Conservation (phyloP, 177 flowering plant species). For the Vitis hybrid region DNA sequence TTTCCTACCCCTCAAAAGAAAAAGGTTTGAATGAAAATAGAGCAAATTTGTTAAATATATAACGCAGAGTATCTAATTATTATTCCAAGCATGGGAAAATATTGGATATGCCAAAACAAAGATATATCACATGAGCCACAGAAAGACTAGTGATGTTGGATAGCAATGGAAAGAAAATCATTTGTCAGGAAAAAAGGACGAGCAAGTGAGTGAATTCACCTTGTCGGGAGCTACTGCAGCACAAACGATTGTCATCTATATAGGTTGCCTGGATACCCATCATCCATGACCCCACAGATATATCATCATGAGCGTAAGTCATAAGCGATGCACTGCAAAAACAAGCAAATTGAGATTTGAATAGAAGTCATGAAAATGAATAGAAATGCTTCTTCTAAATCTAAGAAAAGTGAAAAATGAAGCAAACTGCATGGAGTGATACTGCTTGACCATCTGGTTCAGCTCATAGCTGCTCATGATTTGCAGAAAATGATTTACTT, state of each 20-base stretch:
- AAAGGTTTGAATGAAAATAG: no score
- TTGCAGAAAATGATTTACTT: background rate
- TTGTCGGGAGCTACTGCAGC: constrained; percentile 76
- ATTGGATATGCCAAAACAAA: no score
- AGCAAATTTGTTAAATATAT: no score
- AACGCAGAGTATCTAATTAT: no score
- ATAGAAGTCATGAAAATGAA: background rate
- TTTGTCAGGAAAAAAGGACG: background rate
- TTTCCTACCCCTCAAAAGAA: no score
- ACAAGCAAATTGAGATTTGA: constrained; percentile 1
- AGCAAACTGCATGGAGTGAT: background rate
- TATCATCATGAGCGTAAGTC: constrained; percentile 87
- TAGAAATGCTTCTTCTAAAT: background rate
- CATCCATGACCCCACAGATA: constrained; percentile 96
- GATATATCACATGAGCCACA: no score
- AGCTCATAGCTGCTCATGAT: background rate
- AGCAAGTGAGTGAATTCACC: constrained; percentile 35
- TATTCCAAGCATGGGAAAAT: no score
- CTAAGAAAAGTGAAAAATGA: background rate
- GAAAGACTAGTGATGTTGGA: no score
- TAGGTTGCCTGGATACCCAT: constrained; percentile 89
- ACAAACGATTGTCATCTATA: constrained; percentile 81
- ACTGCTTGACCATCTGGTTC: background rate
- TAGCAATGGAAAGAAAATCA: no score
- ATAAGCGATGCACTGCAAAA: constrained; percentile 81